Base-by-base conservation (phyloP, 768 basidiomycete species). In the Psilocybe tampanensis region DNA sequence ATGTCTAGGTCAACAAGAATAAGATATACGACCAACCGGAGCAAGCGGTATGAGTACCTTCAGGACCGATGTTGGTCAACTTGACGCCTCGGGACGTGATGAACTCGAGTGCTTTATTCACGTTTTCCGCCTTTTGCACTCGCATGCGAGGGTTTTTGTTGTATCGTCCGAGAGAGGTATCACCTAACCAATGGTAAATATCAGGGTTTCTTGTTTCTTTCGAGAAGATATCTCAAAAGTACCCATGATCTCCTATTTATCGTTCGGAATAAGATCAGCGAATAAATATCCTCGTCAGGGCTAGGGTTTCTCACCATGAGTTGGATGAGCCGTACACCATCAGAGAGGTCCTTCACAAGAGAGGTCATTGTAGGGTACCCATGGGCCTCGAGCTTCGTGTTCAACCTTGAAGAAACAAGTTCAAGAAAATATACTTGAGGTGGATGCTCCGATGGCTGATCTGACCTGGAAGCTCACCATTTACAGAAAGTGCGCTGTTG, bases 71-170 rank as follows among this genome's bases (percentile, higher is more conserved):
- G 72, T 98, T 98, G 32, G 95, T 98, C 60, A 99, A 78, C 68
- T 96, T 95, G 54, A 98, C 93, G 11, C 95, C 94, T 64, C 95
- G 78, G 15, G 92, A 92, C 29, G 88, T 89, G 72, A 99, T 98
- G 72, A 97, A 98, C 63, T 96, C 92, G 44, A 99, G 74, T 0
- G 97, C 97, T 72, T 94, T 94, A 73, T 93, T 95, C 47, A 96
- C 95, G 72, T 99, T 99, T 80, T 99, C 97, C 2, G 94, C 95
- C 67, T 95, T 97, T 72, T 99, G 97, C 1, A 98, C 88, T 29
- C 95, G 85, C 80, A 98, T 95, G 33, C 87, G 80, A 0, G 97
- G 96, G 54, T 82, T 85, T 69, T 82, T 90, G 76, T 96, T 97
- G 71, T 96, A 98, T 64, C 92, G 77, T n/a, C 96, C 96, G 6